These are phyloP conservation scores for Thelonectria olida DNA, from an alignment of 2,329 filamentous ascomycete species.

Conservation along the genomic window DNA sequence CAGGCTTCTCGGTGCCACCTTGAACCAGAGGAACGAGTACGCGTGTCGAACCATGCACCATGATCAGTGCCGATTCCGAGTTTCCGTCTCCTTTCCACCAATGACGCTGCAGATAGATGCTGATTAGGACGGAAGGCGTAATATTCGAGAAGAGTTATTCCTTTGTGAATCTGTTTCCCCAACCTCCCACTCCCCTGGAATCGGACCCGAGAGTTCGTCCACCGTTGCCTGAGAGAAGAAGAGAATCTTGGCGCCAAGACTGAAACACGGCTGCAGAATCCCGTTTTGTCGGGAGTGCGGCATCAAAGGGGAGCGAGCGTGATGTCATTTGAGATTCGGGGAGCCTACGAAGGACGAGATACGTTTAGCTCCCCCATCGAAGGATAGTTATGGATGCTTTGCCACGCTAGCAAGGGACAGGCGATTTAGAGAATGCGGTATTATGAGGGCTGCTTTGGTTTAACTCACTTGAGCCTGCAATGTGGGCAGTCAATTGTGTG, in stretches of 20 bases:
- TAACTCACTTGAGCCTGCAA: too few species aligned
- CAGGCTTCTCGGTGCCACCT: not conserved
- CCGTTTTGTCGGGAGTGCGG: constrained; percentile 4
- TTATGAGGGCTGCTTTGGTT: too few species aligned
- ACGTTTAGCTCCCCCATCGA: not conserved
- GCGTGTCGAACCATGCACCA: not conserved
- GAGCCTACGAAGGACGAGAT: not conserved
- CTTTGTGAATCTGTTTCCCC: not conserved
- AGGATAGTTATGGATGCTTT: too few species aligned
- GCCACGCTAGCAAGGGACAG: not conserved
- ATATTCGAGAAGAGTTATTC: not conserved
- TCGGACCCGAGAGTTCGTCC: constrained; percentile 15
- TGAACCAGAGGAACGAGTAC: not conserved
- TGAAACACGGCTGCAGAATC: constrained; percentile 16
- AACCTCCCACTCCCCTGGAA: not conserved
- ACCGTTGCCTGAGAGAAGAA: constrained; percentile 6
- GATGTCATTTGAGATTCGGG: constrained; percentile 21
- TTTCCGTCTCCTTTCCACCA: constrained; percentile 16
- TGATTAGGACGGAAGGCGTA: not conserved
- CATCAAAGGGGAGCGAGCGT: constrained; percentile 1
- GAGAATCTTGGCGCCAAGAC: constrained; percentile 25
- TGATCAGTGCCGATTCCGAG: not conserved
- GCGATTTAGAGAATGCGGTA: too few species aligned
- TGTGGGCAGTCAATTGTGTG: too few species aligned
- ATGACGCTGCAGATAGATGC: not conserved